Base-by-base conservation (phyloP, 345 rosid species). In the Hevea brasiliensis region DNA sequence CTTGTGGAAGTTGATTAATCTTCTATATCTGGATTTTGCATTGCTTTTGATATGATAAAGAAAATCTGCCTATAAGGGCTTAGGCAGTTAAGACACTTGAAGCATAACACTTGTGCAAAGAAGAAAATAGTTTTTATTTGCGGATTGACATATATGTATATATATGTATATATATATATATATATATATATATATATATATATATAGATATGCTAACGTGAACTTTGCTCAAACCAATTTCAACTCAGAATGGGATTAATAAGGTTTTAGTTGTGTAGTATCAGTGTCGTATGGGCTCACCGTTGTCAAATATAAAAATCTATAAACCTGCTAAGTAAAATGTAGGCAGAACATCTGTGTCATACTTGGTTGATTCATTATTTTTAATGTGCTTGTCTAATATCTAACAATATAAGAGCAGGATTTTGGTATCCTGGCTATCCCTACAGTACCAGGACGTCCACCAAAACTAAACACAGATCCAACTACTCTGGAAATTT, bases 381-480 rank as follows among this genome's bases (percentile, higher is more conserved):
- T 17, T 1, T 15, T 17, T 50, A 17, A 65, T 18, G 21, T 42
- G 21, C 12, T 4, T 61, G 40, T 63, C n/a, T n/a, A n/a, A n/a
- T n/a, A n/a, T n/a, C 23, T 56, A 26, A 13, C 7, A 27, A 59
- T 29, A 0, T 27, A 20, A 66, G 7, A 13, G 26, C 84, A 92
- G 98, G 92, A 89, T 72, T 70, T 69, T 0, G 89, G 90, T 54
- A 66, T 94, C 69, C 89, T 92, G 40, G 95, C 84, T 41, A 84
- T 92, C 77, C 98, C 98, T 1, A 89, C 94, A 3, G 88, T 88
- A 56, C 94, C 97, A 57, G 95, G 87, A 53, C 90, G 81, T 71
- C 97, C 95, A 58, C 97, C 97, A 11, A 87, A 92, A 77, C 86
- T 89, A 13, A 81, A 88, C 51, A 84, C 83, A 37, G 90, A 92